These are phyloP conservation scores for Ceratocystis eucalypticola DNA, from an alignment of 2,329 filamentous ascomycete genomes.

Conservation along the genomic window DNA sequence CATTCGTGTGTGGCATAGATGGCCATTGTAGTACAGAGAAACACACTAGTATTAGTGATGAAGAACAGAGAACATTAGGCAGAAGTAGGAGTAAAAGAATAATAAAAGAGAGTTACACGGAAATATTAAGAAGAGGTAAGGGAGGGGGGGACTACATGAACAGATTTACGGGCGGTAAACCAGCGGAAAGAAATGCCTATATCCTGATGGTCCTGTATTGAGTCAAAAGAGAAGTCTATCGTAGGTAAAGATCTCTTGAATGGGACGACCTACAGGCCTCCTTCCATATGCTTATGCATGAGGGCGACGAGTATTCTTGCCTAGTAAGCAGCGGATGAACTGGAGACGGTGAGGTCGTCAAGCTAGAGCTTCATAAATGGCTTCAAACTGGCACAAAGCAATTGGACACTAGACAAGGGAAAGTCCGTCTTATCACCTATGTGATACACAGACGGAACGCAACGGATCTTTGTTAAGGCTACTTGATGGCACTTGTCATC, in stretches of 20 bases:
- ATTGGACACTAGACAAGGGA: neutral
- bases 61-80: neutral
- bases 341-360: neutral
- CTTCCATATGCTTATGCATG: too few species aligned
- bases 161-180: too few species aligned
- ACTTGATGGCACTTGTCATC: neutral
- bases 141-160: too few species aligned
- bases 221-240: too few species aligned
- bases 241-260: too few species aligned
- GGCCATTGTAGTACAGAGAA: neutral
- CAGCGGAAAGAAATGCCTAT: too few species aligned
- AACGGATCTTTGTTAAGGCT: constrained; percentile 5
- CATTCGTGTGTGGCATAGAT: neutral
- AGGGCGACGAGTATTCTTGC: neutral
- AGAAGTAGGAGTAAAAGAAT: neutral
- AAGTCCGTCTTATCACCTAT: neutral
- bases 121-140: neutral
- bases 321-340: neutral
- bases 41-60: neutral
- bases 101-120: neutral
- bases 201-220: too few species aligned
- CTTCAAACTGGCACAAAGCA: neutral
- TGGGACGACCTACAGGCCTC: too few species aligned
- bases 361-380: neutral
- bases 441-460: neutral